phyloP scores from a whole-genome alignment of 257 asterid species.

The Petunia axillaris region DNA sequence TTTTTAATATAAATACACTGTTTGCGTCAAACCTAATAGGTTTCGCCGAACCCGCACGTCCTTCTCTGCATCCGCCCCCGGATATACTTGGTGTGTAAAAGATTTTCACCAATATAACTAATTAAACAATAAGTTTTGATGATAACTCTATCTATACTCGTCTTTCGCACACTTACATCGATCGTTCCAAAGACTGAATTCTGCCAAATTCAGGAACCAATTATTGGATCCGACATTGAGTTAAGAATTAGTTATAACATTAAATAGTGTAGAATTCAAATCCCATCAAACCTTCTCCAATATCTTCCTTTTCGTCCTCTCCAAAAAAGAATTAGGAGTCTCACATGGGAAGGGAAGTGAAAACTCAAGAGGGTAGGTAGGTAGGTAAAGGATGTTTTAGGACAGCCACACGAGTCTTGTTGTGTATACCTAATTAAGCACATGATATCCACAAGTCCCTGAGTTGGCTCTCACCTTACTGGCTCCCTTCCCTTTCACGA shows the following conservation, averaged over 20 bases:
- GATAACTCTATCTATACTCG: not conserved
- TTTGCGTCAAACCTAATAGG: too few relatives aligned
- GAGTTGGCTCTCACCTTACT: constrained; percentile 60
- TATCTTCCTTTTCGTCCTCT: not conserved
- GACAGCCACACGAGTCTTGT: constrained; percentile 63
- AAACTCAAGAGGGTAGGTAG: constrained; percentile 63
- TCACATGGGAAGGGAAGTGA: constrained; percentile 50
- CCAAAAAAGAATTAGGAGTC: constrained; percentile 25
- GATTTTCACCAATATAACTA: too few relatives aligned
- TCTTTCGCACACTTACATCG: not conserved
- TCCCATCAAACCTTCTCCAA: not conserved
- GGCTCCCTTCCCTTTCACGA: constrained; percentile 29
- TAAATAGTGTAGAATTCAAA: constrained; percentile 2
- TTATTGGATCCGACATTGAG: not conserved
- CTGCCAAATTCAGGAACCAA: not conserved
- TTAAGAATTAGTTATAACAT: not conserved
- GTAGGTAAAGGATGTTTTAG: constrained; percentile 38
- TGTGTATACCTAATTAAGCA: constrained; percentile 65
- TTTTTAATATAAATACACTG: too few relatives aligned
- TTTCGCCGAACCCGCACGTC: too few relatives aligned
- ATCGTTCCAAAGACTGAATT: not conserved
- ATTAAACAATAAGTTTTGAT: not conserved
- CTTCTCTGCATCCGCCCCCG: too few relatives aligned
- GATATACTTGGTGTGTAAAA: too few relatives aligned
- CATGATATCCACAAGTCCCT: constrained; percentile 60